phyloP scores from a whole-genome alignment of 345 rosid genomes.

The Eucalyptus viminalis region DNA sequence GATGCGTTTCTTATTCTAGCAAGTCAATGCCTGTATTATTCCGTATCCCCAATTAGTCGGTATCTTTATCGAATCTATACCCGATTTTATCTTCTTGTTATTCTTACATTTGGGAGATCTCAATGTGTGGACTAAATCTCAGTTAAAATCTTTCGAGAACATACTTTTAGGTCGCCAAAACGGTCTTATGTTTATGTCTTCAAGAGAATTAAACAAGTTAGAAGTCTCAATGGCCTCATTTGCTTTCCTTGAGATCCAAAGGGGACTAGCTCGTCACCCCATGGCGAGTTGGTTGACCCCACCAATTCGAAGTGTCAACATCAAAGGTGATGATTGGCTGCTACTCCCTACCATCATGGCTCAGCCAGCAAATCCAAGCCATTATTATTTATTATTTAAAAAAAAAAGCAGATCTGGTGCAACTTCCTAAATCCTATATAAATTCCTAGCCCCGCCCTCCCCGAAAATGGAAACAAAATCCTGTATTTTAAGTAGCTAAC shows the following conservation, averaged over 20 bases:
- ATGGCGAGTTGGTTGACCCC: background rate
- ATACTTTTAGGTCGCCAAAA: too few relatives aligned
- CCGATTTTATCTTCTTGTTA: too few relatives aligned
- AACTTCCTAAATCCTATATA: too few relatives aligned
- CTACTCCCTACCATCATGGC: background rate
- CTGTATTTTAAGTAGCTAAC: background rate
- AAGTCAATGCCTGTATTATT: too few relatives aligned
- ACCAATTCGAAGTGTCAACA: background rate
- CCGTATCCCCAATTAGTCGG: fast-evolving
- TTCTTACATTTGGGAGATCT: too few relatives aligned
- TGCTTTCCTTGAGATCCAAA: background rate
- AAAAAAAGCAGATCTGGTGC: background rate
- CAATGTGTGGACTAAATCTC: too few relatives aligned
- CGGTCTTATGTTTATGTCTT: background rate
- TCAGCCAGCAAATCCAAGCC: background rate
- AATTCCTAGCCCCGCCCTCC: background rate
- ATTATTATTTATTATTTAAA: background rate
- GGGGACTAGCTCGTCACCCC: background rate
- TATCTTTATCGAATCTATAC: too few relatives aligned
- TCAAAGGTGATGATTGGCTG: background rate
- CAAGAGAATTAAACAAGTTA: background rate
- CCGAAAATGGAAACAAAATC: background rate
- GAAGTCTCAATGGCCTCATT: background rate
- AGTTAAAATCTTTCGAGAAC: too few relatives aligned
- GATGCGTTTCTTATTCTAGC: too few relatives aligned